Evolutionary conservation across 306 rosid species (phyloP).

Genomic region (Vigna hirtella): DNA sequence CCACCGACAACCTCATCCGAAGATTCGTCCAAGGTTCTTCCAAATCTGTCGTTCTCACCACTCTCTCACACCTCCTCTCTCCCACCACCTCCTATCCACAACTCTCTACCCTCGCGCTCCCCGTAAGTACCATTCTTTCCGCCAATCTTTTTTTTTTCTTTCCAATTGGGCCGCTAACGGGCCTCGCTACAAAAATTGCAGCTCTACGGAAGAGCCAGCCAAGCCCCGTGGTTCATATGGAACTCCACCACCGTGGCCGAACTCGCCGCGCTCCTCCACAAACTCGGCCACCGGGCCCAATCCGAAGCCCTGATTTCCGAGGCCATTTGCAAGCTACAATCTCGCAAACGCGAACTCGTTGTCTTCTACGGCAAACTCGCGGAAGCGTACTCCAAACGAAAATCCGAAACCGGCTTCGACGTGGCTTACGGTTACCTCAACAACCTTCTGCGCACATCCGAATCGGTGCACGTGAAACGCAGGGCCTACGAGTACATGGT

Average conservation of each 20-base stretch:
- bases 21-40: conserved; percentile 61
- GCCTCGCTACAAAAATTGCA: conserved; percentile 16
- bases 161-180: neutral
- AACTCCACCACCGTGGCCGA: conserved; percentile 71
- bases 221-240: conserved; percentile 77
- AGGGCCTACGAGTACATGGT: conserved; percentile 71
- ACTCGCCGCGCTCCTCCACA: conserved; percentile 68
- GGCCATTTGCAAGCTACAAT: conserved; percentile 53
- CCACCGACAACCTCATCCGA: conserved; percentile 55
- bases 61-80: conserved; percentile 76
- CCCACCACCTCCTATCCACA: conserved; percentile 57
- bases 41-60: conserved; percentile 66
- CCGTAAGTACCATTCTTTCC: conserved; percentile 46
- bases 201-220: conserved; percentile 64
- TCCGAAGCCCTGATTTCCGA: conserved; percentile 60
- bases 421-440: conserved; percentile 50
- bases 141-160: neutral
- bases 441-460: conserved; percentile 55
- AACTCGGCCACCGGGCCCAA: conserved; percentile 48
- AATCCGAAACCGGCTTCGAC: conserved; percentile 62
- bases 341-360: conserved; percentile 60
- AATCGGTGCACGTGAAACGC: conserved; percentile 63
- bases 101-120: conserved; percentile 65
- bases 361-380: conserved; percentile 64
- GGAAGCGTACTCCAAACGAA: conserved; percentile 68